Percentiles rank a stretch among this genome's conserved stretches.
Evolutionary conservation across 1,284 basidiomycete genomes (phyloP).

Genomic region (Pseudozyma sp.): DNA sequence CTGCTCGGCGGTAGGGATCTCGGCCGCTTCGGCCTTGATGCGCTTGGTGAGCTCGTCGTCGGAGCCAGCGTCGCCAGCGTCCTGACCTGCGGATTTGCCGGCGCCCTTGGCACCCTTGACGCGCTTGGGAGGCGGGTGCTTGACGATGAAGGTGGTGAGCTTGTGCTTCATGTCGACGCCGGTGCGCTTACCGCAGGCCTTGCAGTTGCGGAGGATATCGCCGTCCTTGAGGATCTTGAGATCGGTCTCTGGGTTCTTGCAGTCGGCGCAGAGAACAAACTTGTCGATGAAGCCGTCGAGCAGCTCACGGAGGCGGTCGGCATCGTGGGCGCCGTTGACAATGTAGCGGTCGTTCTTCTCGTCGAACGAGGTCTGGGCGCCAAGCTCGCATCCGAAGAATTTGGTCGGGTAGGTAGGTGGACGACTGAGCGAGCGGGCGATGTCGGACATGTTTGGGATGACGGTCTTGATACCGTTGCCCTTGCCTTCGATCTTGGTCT

Average conservation of each 20-base stretch:
- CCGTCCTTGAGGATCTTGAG: constrained; percentile 84
- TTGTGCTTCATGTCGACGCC: constrained; percentile 97
- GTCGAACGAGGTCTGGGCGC: constrained; percentile 95
- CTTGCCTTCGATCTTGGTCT: constrained; percentile 97
- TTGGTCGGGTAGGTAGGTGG: constrained; percentile 97
- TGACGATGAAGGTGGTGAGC: constrained; percentile 93
- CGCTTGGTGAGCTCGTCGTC: constrained; percentile 72
- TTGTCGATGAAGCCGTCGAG: constrained; percentile 94
- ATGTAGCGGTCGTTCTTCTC: constrained; percentile 98
- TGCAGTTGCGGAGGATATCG: constrained; percentile 96
- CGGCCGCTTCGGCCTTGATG: constrained; percentile 71
- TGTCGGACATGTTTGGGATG: constrained; percentile 90
- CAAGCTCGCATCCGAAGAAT: constrained; percentile 98
- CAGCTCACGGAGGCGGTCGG: constrained; percentile 90
- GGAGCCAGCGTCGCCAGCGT: constrained; percentile 66
- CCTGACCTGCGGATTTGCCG: constrained; percentile 75
- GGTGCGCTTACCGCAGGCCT: constrained; percentile 94
- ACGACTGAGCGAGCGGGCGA: constrained; percentile 92
- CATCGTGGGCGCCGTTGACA: constrained; percentile 96
- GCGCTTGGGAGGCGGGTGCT: constrained; percentile 88
- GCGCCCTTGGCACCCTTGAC: constrained; percentile 67
- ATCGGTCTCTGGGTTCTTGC: constrained; percentile 99
- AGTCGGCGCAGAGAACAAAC: constrained; percentile 95
- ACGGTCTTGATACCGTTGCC: constrained; percentile 98
- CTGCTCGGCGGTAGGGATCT: constrained; percentile 71